Percentiles rank a stretch among this genome's conserved stretches.
phyloP scores from a whole-genome alignment of 2,329 filamentous ascomycete genomes.

The Fusarium goolgardi region DNA sequence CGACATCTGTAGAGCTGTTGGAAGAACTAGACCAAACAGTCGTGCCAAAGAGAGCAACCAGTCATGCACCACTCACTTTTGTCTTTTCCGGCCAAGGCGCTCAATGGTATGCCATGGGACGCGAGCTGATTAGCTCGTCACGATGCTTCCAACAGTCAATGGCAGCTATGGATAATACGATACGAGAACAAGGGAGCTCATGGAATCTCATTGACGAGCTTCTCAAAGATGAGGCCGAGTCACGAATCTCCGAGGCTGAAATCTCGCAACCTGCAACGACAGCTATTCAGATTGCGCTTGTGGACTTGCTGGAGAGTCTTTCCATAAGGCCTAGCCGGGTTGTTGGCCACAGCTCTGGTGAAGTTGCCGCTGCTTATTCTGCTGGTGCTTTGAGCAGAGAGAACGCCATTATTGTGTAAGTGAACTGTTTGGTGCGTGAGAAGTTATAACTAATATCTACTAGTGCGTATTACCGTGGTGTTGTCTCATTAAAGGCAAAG shows the following conservation, averaged over 20 bases:
- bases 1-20: background rate
- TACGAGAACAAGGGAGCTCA: background rate
- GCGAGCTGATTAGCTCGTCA: background rate
- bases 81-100: constrained; percentile 11
- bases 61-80: background rate
- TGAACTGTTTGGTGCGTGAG: background rate
- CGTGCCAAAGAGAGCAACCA: background rate
- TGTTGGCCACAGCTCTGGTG: constrained; percentile 14
- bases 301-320: constrained; percentile 1
- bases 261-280: constrained; percentile 12
- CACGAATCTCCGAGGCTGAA: constrained; percentile 2
- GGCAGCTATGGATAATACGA: background rate
- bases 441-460: background rate
- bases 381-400: constrained; percentile 2
- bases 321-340: background rate
- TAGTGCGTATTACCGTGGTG: constrained; percentile 9
- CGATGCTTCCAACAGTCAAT: constrained; percentile 1
- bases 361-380: constrained; percentile 11
- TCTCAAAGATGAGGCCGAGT: background rate
- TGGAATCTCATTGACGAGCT: constrained; percentile 3
- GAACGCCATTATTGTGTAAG: constrained; percentile 9
- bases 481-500: background rate
- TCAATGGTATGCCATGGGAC: constrained; percentile 9
- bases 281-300: constrained; percentile 10
- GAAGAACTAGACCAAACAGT: background rate